Base-by-base conservation (phyloP, 345 rosid genomes). In the Leavenworthia alabamica region DNA sequence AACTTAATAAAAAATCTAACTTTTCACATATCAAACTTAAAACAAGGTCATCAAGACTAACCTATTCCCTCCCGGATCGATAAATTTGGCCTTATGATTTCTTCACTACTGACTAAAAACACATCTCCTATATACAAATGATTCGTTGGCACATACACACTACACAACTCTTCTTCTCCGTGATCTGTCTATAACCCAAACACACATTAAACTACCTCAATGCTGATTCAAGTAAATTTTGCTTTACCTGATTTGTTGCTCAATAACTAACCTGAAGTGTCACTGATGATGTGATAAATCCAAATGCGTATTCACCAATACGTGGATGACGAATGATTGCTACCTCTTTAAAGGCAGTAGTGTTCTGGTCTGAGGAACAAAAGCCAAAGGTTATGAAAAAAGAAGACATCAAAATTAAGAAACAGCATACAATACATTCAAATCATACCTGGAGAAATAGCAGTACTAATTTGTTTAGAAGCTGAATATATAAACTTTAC, bases 21-120 rank as follows among this genome's bases (percentile, higher is more conserved):
- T 32, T 52, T 43, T 35, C 20, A 20, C 23, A 24, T 52, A 50
- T 35, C 20, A 20, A 28, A 24, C 12, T 33, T 41, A n/a, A 9
- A 5, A n/a, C n/a, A 27, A 33, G 35, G 58, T 11, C 47, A 62
- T 65, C 45, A 62, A 68, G 50, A 53, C 83, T 59, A 5, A 89
- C 96, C 96, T 83, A 89, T 86, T 63, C 90, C 96, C 77, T 89
- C 94, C 54, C 94, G 85, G 72, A 89, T 83, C 28, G 96, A 86
- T 66, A 89, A 56, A 70, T 89, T 86, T 51, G 90, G 94, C 62
- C 96, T 80, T 56, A 89, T 84, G 67, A 89, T 84, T 71, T 89
- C 94, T 32, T 80, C 73, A 23, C 87, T 82, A 72, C 81, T 89
- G 66, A 89, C 87, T 55, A 89, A 80, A 83, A 89, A 89, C 33